These are phyloP conservation scores for Xylaria castorea DNA, from an alignment of 495 filamentous ascomycete species.

Conservation along the genomic window DNA sequence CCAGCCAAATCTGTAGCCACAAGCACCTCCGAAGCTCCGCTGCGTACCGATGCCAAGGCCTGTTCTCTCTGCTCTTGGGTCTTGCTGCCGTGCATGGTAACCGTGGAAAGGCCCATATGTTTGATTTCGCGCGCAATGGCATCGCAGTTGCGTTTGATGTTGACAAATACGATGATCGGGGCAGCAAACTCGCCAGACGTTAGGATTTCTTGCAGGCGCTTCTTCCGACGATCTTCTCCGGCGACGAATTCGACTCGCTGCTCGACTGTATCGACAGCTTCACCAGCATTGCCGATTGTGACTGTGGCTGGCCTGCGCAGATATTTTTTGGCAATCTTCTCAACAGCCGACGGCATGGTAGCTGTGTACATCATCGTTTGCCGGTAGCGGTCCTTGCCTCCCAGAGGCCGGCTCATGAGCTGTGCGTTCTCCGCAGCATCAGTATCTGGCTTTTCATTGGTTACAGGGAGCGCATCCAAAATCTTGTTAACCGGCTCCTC, in stretches of 20 bases:
- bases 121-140: slow-evolving; percentile 95
- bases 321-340: slow-evolving; percentile 96
- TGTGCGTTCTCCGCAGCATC: slow-evolving; percentile 90
- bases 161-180: slow-evolving; percentile 99
- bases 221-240: slow-evolving; percentile 97
- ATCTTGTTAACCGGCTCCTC: slow-evolving; percentile 99
- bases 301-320: slow-evolving; percentile 92
- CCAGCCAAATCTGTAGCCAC: slow-evolving; percentile 97
- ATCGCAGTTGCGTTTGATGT: slow-evolving; percentile 99
- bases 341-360: slow-evolving; percentile 93
- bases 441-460: slow-evolving; percentile 94
- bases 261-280: slow-evolving; percentile 98
- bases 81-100: slow-evolving; percentile 93
- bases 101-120: slow-evolving; percentile 87
- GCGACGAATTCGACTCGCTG: slow-evolving; percentile 93
- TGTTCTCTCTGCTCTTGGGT: slow-evolving; percentile 98
- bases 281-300: slow-evolving; percentile 91
- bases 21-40: slow-evolving; percentile 81
- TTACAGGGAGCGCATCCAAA: slow-evolving; percentile 92
- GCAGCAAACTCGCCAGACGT: slow-evolving; percentile 83
- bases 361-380: slow-evolving; percentile 99
- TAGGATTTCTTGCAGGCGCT: slow-evolving; percentile 90
- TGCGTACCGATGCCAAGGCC: slow-evolving; percentile 84
- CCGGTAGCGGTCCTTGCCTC: slow-evolving; percentile 85
- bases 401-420: slow-evolving; percentile 82